Evolutionary conservation across 2,329 filamentous ascomycete species (phyloP), one percentile per base, ranked within the genome.

Genomic region (Hypocreales sp.): DNA sequence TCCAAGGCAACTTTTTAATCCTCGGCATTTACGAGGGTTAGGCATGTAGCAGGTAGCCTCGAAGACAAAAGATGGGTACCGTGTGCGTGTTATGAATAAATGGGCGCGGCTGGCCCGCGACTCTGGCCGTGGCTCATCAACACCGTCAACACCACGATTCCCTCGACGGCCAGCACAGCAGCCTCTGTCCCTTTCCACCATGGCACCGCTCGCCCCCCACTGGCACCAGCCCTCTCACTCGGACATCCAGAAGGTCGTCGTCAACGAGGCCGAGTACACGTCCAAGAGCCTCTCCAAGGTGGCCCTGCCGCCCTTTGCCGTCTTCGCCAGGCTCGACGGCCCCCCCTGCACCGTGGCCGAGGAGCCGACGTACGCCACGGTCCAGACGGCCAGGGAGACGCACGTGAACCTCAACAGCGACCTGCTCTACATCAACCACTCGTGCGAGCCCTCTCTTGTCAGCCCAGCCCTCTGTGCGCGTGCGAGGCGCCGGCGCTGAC

Each of bases 401-500:
- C 72, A 78, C 45, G 49, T 77, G 39, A 63, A 68, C 40, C 54
- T 78, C 23, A 77, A 78, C 53, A 73, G 66, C 40, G 72, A 77
- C 41, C 45, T 78, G 42, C 47, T 78, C 24, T 78, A 75, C 50
- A 70, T 75, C 38, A 78, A 78, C 48, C 72, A 78, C 51, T 72
- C 67, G 5, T 78, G 72, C 49, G 68, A 72, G 40, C 72, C 72
- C 15, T 69, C 67, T 44, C 57, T 78, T 33, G 69, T 74, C 35
- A 56, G 66, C 64, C 32, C 13, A 14, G 15, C 17, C 21, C 13
- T 12, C 13, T 13, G 13, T 22, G 26, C 13, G 26, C 10, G 15
- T 21, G 25, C 5, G 17, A 26, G 13, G 19, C 25, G 12, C 14
- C n/a, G n/a, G n/a, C n/a, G n/a, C n/a, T n/a, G n/a, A n/a, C n/a